These are phyloP conservation scores for Epichloe aotearoae DNA, from an alignment of 2,329 filamentous ascomycete genomes.

Conservation along the genomic window DNA sequence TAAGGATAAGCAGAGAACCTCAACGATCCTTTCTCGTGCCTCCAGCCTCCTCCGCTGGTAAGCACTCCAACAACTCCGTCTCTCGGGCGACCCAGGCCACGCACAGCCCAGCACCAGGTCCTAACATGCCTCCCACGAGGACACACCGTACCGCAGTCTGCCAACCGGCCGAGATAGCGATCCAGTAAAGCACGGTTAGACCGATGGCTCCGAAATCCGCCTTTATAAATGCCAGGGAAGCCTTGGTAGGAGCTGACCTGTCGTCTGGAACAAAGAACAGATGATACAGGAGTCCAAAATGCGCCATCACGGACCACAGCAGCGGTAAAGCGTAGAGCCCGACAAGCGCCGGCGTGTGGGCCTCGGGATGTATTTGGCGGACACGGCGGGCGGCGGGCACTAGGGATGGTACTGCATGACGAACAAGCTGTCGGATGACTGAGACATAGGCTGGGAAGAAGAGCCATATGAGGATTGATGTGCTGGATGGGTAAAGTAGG, in stretches of 20 bases:
- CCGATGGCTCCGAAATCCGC: neutral
- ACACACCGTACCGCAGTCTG: neutral
- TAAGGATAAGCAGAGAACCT: neutral
- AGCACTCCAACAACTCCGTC: neutral
- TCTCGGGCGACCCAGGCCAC: neutral
- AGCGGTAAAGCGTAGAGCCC: too few relatives aligned
- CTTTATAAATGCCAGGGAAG: neutral
- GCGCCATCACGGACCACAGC: neutral
- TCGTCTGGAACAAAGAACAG: neutral
- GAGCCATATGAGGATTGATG: too few relatives aligned
- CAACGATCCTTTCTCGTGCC: neutral
- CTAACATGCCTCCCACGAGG: neutral
- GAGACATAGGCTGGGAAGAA: too few relatives aligned
- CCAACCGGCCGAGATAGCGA: neutral
- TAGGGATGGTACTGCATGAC: too few relatives aligned
- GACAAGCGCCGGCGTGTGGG: too few relatives aligned
- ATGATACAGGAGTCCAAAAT: neutral
- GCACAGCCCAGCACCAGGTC: neutral
- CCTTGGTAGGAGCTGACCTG: neutral
- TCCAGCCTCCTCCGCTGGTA: neutral
- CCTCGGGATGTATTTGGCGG: too few relatives aligned
- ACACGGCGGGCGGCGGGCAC: too few relatives aligned
- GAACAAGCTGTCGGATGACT: too few relatives aligned
- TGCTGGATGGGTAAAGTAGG: too few relatives aligned
- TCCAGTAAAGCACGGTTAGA: neutral